Evolutionary conservation across 2,329 filamentous ascomycete species (phyloP), one percentile per base, ranked within the genome.

Genomic region (Zarea fungicola): DNA sequence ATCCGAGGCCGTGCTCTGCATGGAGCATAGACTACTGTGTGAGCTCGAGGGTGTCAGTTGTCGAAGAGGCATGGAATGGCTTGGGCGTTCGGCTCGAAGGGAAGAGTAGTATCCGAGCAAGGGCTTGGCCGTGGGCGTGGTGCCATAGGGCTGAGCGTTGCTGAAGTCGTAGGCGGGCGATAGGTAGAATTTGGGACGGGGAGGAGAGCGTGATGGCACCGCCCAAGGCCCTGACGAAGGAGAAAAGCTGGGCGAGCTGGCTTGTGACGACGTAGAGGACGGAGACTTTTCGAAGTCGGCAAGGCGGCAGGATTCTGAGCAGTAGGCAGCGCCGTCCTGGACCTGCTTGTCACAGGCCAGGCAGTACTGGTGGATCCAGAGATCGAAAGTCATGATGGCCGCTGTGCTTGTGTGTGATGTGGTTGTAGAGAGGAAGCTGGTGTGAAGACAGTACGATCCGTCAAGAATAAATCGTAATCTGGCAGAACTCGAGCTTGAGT

Each of bases 331-430:
- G 49, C 83, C 83, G 56, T 87, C 80, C 52, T 95, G 88, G 42
- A 70, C 67, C 60, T 71, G 68, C 72, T 86, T 85, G 73, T 96
- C 91, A 75, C 91, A 96, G 73, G 87, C 84, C 60, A 96, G 83
- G 77, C 91, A 96, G 80, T 89, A 96, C 70, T 95, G 85, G 68
- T 87, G 88, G 60, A 87, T 87, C 89, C 91, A 96, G 62, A 74
- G 69, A 58, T 80, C 77, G 63, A 73, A 71, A 65, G 76, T 73
- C 75, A 80, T 80, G 57, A 64, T 70, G 63, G 53, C 49, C 49
- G 18, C 52, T 55, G 56, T 57, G 57, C 56, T 59, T 22, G 32
- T 36, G 32, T n/a, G 6, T n/a, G 34, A 18, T 19, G 43, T 29
- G 31, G 29, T 28, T 11, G 29, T 26, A 35, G 37, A 29, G 22